Base-by-base conservation (phyloP, 768 basidiomycete genomes). In the Mycena venus region DNA sequence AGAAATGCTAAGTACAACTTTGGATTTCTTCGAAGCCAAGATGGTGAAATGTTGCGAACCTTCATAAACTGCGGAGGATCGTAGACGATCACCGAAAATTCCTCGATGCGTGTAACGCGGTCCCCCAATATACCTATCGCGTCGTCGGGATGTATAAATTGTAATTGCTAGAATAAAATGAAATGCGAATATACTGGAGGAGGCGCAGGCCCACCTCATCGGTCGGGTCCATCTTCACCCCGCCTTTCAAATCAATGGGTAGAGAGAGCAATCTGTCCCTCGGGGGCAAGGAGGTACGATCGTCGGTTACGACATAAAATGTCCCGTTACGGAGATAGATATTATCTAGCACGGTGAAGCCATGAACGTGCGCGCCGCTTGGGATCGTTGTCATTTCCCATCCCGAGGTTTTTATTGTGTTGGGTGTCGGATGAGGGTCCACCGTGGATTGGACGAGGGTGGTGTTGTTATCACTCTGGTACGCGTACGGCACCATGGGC, bases 261-360 rank as follows among this genome's bases (percentile, higher is more conserved):
- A 63, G 55, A 11, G 85, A 79, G 15, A 86, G 74, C 77, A 94
- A 87, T 62, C 87, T 76, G 31, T 83, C 79, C 70, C 84, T 79
- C 7, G 84, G 82, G 11, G 91, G 92, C 70, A 90, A 90, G 15
- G 80, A 78, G 6, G 75, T 66, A 9, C 70, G 71, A 55, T 84
- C 79, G 7, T 72, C 53, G 7, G 93, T 90, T 62, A 95, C 86
- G 68, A 94, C 85, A 79, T 89, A 92, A 73, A 95, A 88, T 1
- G 92, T 94, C 25, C 93, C 93, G 74, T 93, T 91, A 65, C 89
- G 86, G 81, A 95, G 88, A 82, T 96, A 95, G 6, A 96, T 81
- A 72, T 93, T 89, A 62, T 91, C 90, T 75, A 95, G 90, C 44
- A 95, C 83, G 0, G 93, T 94, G 89, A 94, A 95, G n/a, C 95